These are phyloP conservation scores for Litsea cubeba DNA, from an alignment of 164 flowering plant genomes.

Conservation along the genomic window DNA sequence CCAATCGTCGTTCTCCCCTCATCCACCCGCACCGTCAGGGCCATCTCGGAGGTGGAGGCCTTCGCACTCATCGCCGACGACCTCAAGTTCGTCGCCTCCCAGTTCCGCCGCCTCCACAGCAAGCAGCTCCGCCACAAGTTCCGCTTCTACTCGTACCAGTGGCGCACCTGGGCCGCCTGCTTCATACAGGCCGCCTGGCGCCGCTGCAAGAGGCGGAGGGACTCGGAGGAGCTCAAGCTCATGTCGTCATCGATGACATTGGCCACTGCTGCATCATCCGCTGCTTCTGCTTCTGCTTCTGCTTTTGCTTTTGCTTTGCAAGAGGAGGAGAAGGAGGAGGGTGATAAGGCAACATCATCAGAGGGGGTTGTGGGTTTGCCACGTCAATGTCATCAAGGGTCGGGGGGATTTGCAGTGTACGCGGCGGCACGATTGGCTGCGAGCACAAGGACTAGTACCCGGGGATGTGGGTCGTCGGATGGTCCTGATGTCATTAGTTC, in stretches of 20 bases:
- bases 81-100: conserved; percentile 78
- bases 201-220: conserved; percentile 45
- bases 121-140: conserved; percentile 79
- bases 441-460: conserved; percentile 33
- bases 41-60: conserved; percentile 82
- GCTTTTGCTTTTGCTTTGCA: neutral
- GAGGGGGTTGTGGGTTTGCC: too few species aligned
- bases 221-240: conserved; percentile 24
- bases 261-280: neutral
- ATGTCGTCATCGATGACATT: neutral
- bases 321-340: neutral
- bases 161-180: conserved; percentile 94
- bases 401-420: conserved; percentile 27
- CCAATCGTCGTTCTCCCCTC: conserved; percentile 62
- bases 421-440: conserved; percentile 34
- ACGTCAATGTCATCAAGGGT: neutral
- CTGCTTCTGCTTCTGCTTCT: neutral
- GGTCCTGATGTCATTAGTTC: conserved; percentile 31
- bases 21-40: conserved; percentile 79
- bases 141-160: conserved; percentile 84
- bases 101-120: conserved; percentile 76
- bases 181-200: conserved; percentile 90
- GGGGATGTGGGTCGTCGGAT: conserved; percentile 25
- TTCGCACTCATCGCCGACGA: conserved; percentile 83
- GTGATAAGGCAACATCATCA: too few species aligned